These are phyloP conservation scores for Pleurotus ostreatus DNA, from an alignment of 768 basidiomycete species.

Conservation along the genomic window DNA sequence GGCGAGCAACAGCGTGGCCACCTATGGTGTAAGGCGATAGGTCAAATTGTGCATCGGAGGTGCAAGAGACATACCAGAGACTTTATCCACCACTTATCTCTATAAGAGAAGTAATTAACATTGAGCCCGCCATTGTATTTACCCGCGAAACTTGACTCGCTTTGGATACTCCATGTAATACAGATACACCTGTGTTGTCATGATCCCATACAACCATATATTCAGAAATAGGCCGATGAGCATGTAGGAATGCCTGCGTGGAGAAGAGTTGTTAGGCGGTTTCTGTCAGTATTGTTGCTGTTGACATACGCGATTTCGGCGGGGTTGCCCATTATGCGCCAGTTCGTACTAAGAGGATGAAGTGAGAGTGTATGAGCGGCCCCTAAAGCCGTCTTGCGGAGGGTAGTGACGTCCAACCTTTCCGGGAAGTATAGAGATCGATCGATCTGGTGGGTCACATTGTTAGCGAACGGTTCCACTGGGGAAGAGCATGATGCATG, in stretches of 20 bases:
- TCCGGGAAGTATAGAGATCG: too few species aligned
- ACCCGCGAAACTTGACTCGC: constrained; percentile 16
- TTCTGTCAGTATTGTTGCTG: neutral
- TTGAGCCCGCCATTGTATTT: too few species aligned
- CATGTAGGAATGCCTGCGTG: constrained; percentile 42
- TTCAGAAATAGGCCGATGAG: constrained; percentile 46
- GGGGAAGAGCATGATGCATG: too few species aligned
- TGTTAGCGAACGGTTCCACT: too few species aligned
- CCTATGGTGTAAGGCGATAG: constrained; percentile 22
- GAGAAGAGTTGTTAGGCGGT: constrained; percentile 1
- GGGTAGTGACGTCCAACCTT: too few species aligned
- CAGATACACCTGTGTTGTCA: constrained; percentile 43
- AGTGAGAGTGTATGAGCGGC: too few species aligned
- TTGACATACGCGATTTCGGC: constrained; percentile 31
- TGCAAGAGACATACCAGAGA: constrained; percentile 30
- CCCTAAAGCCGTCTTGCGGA: too few species aligned
- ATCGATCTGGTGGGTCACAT: too few species aligned
- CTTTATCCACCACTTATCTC: constrained; percentile 44
- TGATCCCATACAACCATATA: constrained; percentile 43
- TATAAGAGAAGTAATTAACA: constrained; percentile 12
- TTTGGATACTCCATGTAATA: constrained; percentile 40
- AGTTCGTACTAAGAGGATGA: too few species aligned
- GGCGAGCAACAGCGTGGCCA: constrained; percentile 37
- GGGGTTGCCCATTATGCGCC: constrained; percentile 10
- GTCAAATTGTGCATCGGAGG: neutral